phyloP scores from a whole-genome alignment of 495 filamentous ascomycete genomes.

The Xanthoparmelia taractica region DNA sequence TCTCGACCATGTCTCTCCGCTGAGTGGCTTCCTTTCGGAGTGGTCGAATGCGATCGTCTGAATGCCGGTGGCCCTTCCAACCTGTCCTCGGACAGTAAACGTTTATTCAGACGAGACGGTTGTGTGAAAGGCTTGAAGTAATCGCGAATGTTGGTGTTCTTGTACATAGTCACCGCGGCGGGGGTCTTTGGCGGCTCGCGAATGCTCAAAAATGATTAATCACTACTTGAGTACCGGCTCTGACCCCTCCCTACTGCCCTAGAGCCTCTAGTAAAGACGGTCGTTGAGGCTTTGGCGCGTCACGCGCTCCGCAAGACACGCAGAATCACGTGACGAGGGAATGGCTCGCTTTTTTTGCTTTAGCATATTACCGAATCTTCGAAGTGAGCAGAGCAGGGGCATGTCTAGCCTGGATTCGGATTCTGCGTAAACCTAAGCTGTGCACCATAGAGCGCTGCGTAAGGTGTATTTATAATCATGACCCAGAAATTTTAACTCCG shows the following conservation, averaged over 20 bases:
- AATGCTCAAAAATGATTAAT: neutral
- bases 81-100: conserved; percentile 9
- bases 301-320: neutral
- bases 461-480: too few species aligned
- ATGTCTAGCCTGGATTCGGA: neutral
- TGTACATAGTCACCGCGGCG: conserved; percentile 22
- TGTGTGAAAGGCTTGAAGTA: conserved; percentile 34
- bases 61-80: conserved; percentile 5
- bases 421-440: too few species aligned
- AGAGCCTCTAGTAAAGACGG: too few species aligned
- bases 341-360: too few species aligned
- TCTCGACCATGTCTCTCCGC: neutral
- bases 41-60: conserved; percentile 15
- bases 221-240: too few species aligned
- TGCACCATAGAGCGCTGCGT: too few species aligned
- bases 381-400: neutral
- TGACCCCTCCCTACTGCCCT: too few species aligned
- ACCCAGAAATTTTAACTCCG: too few species aligned
- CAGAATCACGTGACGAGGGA: conserved; percentile 14
- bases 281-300: conserved; percentile 5
- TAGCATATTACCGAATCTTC: neutral
- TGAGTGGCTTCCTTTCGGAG: neutral
- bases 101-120: conserved; percentile 13
- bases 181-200: neutral
- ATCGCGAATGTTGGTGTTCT: conserved; percentile 31